Percentiles rank a stretch among this genome's conserved stretches.
phyloP scores from a whole-genome alignment of 2,329 filamentous ascomycete species.

The Ascochyta pisi region DNA sequence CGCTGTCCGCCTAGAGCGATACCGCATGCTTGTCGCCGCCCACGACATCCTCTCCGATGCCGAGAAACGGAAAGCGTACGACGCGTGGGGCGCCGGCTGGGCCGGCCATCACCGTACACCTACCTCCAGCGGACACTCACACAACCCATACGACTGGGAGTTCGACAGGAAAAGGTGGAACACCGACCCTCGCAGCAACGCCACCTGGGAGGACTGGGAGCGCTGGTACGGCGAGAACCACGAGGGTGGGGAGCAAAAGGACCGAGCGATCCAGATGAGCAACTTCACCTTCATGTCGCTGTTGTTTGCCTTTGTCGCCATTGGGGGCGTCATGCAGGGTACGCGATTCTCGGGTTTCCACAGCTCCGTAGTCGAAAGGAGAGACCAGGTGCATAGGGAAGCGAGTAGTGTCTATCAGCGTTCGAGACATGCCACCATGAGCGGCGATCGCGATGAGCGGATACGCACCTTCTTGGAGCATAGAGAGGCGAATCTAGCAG shows the following conservation, averaged over 20 bases:
- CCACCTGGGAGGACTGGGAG: slow-evolving; percentile 99
- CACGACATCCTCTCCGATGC: slow-evolving; percentile 88
- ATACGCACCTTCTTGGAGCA: slow-evolving; percentile 78
- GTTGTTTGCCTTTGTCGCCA: slow-evolving; percentile 71
- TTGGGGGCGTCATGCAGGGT: slow-evolving; percentile 76
- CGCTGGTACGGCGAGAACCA: slow-evolving; percentile 52
- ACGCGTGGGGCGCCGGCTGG: slow-evolving; percentile 84
- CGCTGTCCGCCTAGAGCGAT: slow-evolving; percentile 79
- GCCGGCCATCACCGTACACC: slow-evolving; percentile 43
- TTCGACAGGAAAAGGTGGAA: slow-evolving; percentile 42
- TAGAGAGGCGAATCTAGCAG: slow-evolving; percentile 47
- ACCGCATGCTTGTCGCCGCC: slow-evolving; percentile 85
- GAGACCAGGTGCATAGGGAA: slow-evolving; percentile 70
- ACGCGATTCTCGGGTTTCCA: slow-evolving; percentile 71
- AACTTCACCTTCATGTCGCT: slow-evolving; percentile 79
- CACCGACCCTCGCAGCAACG: slow-evolving; percentile 68
- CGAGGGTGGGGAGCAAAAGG: slow-evolving; percentile 46
- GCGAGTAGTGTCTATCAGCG: slow-evolving; percentile 69
- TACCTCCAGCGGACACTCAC: slow-evolving; percentile 15
- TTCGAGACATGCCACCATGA: slow-evolving; percentile 60
- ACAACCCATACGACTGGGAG: slow-evolving; percentile 34
- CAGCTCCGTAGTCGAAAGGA: slow-evolving; percentile 68
- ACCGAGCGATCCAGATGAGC: slow-evolving; percentile 69
- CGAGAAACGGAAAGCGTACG: slow-evolving; percentile 79
- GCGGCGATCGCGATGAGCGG: slow-evolving; percentile 59